Evolutionary conservation across 1,139 yeast species (phyloP).

Genomic region (Yamadazyma kanchanaburiensis): DNA sequence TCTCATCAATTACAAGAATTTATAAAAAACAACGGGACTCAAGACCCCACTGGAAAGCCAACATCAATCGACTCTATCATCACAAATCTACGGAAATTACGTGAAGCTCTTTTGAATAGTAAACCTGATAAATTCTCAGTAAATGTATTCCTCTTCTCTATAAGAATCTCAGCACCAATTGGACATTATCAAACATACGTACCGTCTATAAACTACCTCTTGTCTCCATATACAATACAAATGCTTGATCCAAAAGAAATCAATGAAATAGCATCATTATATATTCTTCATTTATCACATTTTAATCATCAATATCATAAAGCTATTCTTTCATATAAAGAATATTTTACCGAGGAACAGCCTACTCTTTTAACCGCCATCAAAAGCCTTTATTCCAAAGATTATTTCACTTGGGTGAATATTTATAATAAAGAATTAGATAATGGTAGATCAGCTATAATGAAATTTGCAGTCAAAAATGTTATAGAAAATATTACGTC

Average conservation of each 20-base stretch:
- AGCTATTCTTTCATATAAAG: slow-evolving; percentile 31
- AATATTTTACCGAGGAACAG: slow-evolving; percentile 22
- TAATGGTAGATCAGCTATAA: slow-evolving; percentile 27
- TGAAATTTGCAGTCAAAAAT: slow-evolving; percentile 37
- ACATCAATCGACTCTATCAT: slow-evolving; percentile 25
- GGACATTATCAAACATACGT: slow-evolving; percentile 58
- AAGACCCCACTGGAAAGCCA: slow-evolving; percentile 2
- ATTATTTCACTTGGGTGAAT: slow-evolving; percentile 41
- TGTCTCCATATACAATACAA: slow-evolving; percentile 14
- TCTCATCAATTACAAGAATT: slow-evolving; percentile 13
- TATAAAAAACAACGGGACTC: slow-evolving; percentile 7
- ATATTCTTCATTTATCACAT: slow-evolving; percentile 48
- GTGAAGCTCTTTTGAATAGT: slow-evolving; percentile 50
- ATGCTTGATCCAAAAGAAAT: slow-evolving; percentile 27
- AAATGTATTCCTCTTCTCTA: slow-evolving; percentile 49
- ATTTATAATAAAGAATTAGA: slow-evolving; percentile 30
- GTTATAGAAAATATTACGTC: slow-evolving; percentile 29
- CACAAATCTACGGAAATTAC: slow-evolving; percentile 37
- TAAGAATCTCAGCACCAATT: slow-evolving; percentile 41
- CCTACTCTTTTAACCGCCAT: slow-evolving; percentile 22
- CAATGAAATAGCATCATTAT: slow-evolving; percentile 36
- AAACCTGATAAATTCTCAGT: slow-evolving; percentile 39
- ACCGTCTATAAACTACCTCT: slow-evolving; percentile 47
- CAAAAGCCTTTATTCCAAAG: slow-evolving; percentile 33
- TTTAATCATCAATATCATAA: slow-evolving; percentile 32